These are phyloP conservation scores for Suillus hirtellus DNA, from an alignment of 768 basidiomycete species.

Conservation along the genomic window DNA sequence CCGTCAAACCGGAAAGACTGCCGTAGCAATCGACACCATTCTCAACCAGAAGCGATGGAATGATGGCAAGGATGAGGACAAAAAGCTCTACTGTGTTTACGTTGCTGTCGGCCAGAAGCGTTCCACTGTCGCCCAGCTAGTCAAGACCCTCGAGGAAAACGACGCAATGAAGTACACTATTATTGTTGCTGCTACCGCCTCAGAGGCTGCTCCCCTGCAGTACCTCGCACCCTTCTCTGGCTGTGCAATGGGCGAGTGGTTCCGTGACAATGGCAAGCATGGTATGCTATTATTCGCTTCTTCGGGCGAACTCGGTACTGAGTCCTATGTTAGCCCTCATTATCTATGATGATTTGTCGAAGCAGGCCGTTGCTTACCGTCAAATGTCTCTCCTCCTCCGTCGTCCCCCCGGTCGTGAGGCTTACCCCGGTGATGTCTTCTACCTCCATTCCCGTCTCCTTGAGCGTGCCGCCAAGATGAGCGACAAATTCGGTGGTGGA, in stretches of 20 bases:
- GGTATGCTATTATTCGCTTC: constrained; percentile 46
- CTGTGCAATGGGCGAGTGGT: constrained; percentile 99
- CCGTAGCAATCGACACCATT: constrained; percentile 99
- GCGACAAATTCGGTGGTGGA: constrained; percentile 97
- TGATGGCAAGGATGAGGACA: constrained; percentile 91
- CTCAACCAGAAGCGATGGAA: constrained; percentile 99
- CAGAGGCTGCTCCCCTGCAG: constrained; percentile 98
- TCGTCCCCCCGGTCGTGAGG: constrained; percentile 99
- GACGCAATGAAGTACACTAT: constrained; percentile 99
- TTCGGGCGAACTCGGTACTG: constrained; percentile 3
- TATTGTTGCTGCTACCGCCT: constrained; percentile 98
- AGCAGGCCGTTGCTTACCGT: constrained; percentile 99
- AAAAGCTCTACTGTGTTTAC: constrained; percentile 99
- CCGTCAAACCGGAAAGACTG: constrained; percentile 99
- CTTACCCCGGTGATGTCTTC: constrained; percentile 99
- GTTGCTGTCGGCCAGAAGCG: constrained; percentile 99
- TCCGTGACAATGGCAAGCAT: constrained; percentile 99
- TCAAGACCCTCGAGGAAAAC: constrained; percentile 99
- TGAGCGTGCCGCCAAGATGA: constrained; percentile 99
- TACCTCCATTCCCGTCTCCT: constrained; percentile 99
- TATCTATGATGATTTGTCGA: constrained; percentile 99
- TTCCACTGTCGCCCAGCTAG: constrained; percentile 98
- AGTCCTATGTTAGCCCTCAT: constrained; percentile 69
- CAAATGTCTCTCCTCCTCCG: constrained; percentile 99
- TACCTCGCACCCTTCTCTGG: constrained; percentile 99